Base-by-base conservation (phyloP, 306 rosid genomes). In the Psophocarpus tetragonolobus region DNA sequence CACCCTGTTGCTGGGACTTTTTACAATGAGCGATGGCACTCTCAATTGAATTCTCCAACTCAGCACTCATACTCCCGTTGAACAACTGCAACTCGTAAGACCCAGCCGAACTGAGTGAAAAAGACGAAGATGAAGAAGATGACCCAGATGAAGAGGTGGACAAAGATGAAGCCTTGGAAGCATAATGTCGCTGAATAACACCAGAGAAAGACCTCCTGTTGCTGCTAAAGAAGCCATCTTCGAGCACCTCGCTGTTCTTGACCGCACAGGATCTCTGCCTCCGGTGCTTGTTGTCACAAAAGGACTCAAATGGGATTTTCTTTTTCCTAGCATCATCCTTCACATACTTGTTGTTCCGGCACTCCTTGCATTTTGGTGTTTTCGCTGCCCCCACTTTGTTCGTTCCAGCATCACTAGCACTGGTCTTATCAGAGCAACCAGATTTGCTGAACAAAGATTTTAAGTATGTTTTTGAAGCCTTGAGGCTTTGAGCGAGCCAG, bases 1-100 rank as follows among this genome's bases (percentile, higher is more conserved):
- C 3, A 32, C 47, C 39, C 24, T 35, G 20, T 74, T 71, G 81
- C 39, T 79, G 91, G 12, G 91, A 87, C 80, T 75, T 84, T 72
- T 88, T 92, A 36, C 96, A 90, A 73, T 90, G 82, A n/a, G 94
- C 96, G 18, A 92, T 92, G 8, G 96, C 97, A 65, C 87, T 94
- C 71, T 89, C 89, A 77, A 94, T 81, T 18, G 94, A 90, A 76
- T 75, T 80, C 71, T 90, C 94, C 17, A 39, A 33, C 71, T 87
- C 92, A 8, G 81, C 79, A 38, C 87, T 84, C 71, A 75, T 74
- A 23, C 89, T 86, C 82, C 87, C 85, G 83, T 83, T 84, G 26
- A 65, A 38, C 71, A 65, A 38, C 1, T 65, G 71, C 71, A 65
- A 36, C 29, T 65, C 71, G 4, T 36, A 38, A 20, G 71, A 65